Evolutionary conservation across 345 rosid genomes (phyloP), one percentile per base, ranked within the genome.

Genomic region (Melaleuca quinquenervia): DNA sequence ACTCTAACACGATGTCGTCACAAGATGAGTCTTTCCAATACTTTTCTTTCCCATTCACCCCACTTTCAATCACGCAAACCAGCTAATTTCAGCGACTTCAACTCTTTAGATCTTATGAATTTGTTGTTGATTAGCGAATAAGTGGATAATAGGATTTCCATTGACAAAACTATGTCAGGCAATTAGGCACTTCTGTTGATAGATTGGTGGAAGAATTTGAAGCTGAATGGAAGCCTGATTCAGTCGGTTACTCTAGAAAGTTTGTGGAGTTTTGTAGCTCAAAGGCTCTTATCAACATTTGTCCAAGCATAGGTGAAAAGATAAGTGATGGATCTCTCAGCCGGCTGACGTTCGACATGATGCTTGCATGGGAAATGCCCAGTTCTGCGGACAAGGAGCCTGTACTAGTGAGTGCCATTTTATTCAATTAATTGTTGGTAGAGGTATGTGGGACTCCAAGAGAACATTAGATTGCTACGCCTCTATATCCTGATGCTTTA

Each of bases 321-420:
- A 92, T 95, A 1, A 87, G 75, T 24, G 95, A 95, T 90, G 98
- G 95, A 44, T 92, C 94, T 6, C 94, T 94, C 84, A 90, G 93
- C 60, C 90, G 96, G 82, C 86, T 95, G 86, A 92, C 98, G 4
- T 96, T 93, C 52, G 96, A 97, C 86, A 90, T 93, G 91, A 97
- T 97, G 99, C 92, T 93, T 70, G 96, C 99, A 0, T 94, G 98
- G 98, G 95, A 95, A 90, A 91, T 87, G 82, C 98, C 98, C 51
- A 88, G 90, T 36, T 86, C 91, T 21, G 60, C 84, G 15, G 93
- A 92, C 51, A 91, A 94, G 16, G 90, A 91, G 44, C 84, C 92
- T 82, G 60, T 22, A 55, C 8, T 6, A 76, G 97, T 88, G 85
- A 62, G 85, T 64, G 53, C 21, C 50, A 32, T 84, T 6, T 78